Percentiles rank a stretch among this genome's conserved stretches.
Evolutionary conservation across 2,329 filamentous ascomycete genomes (phyloP).

Genomic region (Phymatotrichopsis omnivora): DNA sequence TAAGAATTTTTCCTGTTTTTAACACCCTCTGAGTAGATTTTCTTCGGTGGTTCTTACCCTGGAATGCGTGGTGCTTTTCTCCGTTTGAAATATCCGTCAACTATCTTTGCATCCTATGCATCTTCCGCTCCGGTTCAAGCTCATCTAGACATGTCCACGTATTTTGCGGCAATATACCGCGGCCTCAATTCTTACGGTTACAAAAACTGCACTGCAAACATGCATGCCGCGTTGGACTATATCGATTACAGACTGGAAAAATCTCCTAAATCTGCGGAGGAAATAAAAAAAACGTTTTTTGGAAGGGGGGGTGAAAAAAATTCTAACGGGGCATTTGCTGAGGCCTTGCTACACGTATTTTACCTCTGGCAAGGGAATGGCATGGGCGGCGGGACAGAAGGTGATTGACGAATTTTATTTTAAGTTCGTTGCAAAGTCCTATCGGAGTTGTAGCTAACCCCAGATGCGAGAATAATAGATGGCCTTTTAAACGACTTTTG

Average conservation of each 20-base stretch:
- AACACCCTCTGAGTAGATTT: too few relatives aligned
- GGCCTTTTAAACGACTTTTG: constrained; percentile 36
- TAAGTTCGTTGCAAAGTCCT: background rate
- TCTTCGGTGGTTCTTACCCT: constrained; percentile 41
- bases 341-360: constrained; percentile 34
- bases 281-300: constrained; percentile 42
- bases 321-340: constrained; percentile 41
- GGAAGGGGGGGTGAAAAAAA: constrained; percentile 40
- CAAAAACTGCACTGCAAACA: constrained; percentile 42
- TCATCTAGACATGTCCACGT: constrained; percentile 42
- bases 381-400: constrained; percentile 8
- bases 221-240: constrained; percentile 34
- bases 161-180: constrained; percentile 43
- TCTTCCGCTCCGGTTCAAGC: constrained; percentile 41
- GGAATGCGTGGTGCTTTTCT: constrained; percentile 39
- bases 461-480: background rate
- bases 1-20: background rate
- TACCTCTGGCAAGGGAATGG: constrained; percentile 25
- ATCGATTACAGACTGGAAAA: constrained; percentile 41
- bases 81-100: constrained; percentile 30
- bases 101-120: constrained; percentile 33
- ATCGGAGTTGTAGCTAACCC: background rate
- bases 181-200: constrained; percentile 38
- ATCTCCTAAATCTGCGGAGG: constrained; percentile 32
- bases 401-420: background rate